Evolutionary conservation across 768 basidiomycete species (phyloP), one percentile per base, ranked within the genome.

Genomic region (Artomyces pyxidatus): DNA sequence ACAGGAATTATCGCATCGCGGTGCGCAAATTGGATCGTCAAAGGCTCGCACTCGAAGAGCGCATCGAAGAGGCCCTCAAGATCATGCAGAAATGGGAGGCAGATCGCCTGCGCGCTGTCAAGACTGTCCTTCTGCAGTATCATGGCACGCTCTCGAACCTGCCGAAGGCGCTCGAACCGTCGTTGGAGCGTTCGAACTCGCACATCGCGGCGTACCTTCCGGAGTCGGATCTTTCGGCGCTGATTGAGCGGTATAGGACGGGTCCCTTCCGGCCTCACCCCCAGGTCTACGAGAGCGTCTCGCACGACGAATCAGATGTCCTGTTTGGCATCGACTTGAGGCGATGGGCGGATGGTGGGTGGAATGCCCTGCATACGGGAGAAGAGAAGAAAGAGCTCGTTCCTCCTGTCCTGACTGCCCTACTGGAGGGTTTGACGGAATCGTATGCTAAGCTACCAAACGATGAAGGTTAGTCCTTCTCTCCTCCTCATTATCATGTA

Each of bases 191-290:
- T 28, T 85, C 87, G 2, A 72, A 76, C 1, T 83, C 87, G 1
- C 75, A 92, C 42, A 76, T 94, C 54, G 78, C 88, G 27, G 78
- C 89, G 1, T 96, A 81, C 65, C 84, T 92, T 52, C 92, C 93
- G 3, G 92, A 96, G 53, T 81, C 81, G 1, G 93, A 93, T 68
- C 66, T 94, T 46, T 81, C 71, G 11, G 90, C 88, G 9, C 76
- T 95, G 43, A 92, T 96, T 52, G 93, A 96, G 64, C 84, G 88
- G 10, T 90, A 92, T 63, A 80, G 94, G 47, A 95, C 92, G 1
- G 94, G 94, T 1, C 87, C 93, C 0, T 98, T 96, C 81, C 75
- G 86, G 35, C 94, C 94, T 0, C 72, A 71, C 30, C 78, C 94
- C 0, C 89, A 90, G 47, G 71, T 93, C 9, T 97, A 91, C 65